A percentile compares a stretch with the other conserved stretches of the same genome.
Evolutionary conservation across 495 filamentous ascomycete genomes (phyloP).

Genomic region (Sordaria brevicollis): DNA sequence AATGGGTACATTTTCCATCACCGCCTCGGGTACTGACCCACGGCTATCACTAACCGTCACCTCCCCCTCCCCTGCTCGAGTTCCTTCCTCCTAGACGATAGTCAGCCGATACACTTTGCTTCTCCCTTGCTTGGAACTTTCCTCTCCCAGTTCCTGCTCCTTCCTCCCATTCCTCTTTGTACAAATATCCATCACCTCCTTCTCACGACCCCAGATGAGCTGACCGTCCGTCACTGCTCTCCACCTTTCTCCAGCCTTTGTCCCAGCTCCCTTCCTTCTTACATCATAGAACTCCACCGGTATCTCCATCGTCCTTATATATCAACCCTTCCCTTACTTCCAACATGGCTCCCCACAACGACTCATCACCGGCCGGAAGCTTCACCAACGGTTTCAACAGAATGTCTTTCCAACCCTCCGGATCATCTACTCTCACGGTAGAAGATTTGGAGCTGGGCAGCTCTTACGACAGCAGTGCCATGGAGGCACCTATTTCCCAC

Average conservation of each 20-base stretch:
- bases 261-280: neutral
- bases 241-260: neutral
- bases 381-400: constrained; percentile 36
- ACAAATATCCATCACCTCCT: constrained; percentile 22
- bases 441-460: constrained; percentile 25
- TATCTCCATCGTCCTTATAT: neutral
- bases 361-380: constrained; percentile 38
- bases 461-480: constrained; percentile 31
- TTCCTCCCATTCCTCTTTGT: constrained; percentile 8
- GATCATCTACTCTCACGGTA: constrained; percentile 24
- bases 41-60: constrained; percentile 5
- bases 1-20: constrained; percentile 6
- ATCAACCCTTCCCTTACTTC: neutral
- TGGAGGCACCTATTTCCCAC: constrained; percentile 30
- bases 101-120: neutral
- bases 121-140: neutral
- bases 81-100: neutral
- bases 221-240: neutral
- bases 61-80: constrained; percentile 8
- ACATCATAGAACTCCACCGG: neutral
- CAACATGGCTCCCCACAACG: constrained; percentile 42
- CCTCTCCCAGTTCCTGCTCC: neutral
- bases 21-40: constrained; percentile 12
- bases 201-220: neutral
- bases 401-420: constrained; percentile 25